Conservation (phyloP, 83 land plant genomes). For the Larix sibirica region DNA sequence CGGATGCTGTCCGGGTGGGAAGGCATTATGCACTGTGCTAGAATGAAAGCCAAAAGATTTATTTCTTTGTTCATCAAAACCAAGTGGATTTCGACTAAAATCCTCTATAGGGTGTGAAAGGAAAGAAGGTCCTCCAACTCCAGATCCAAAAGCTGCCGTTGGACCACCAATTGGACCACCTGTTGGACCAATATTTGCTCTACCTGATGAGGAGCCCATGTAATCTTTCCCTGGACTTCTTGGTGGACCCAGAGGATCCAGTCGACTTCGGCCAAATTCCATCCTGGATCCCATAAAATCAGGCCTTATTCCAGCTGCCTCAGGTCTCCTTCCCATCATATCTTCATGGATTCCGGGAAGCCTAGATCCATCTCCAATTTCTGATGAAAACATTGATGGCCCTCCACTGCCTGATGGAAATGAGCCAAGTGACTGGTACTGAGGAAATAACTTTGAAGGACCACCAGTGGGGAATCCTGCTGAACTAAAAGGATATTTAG, state of each 20-base stretch:
- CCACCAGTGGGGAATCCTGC: neutral
- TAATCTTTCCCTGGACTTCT: conserved; percentile 58
- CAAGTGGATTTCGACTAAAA: conserved; percentile 23
- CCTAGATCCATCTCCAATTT: conserved; percentile 27
- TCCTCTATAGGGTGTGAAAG: conserved; percentile 24
- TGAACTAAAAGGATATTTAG: neutral
- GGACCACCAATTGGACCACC: conserved; percentile 20
- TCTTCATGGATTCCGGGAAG: conserved; percentile 31
- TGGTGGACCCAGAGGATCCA: conserved; percentile 32
- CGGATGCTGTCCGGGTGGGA: conserved; percentile 14
- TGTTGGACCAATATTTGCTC: conserved; percentile 17
- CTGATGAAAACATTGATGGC: conserved; percentile 16
- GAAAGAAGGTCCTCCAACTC: conserved; percentile 21
- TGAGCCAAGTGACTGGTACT: conserved; percentile 2
- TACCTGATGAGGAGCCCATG: conserved; percentile 19
- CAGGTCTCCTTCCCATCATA: conserved; percentile 23
- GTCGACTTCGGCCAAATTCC: conserved; percentile 37
- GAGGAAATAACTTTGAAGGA: conserved; percentile 12
- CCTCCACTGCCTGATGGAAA: conserved; percentile 26
- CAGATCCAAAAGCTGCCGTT: conserved; percentile 37
- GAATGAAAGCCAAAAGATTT: conserved; percentile 16
- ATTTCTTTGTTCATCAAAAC: conserved; percentile 27
- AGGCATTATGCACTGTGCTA: neutral
- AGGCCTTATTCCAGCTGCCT: conserved; percentile 19
- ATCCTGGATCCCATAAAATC: conserved; percentile 31